Conservation (phyloP, 2,329 filamentous ascomycete genomes). For the Parafenestella ontariensis region DNA sequence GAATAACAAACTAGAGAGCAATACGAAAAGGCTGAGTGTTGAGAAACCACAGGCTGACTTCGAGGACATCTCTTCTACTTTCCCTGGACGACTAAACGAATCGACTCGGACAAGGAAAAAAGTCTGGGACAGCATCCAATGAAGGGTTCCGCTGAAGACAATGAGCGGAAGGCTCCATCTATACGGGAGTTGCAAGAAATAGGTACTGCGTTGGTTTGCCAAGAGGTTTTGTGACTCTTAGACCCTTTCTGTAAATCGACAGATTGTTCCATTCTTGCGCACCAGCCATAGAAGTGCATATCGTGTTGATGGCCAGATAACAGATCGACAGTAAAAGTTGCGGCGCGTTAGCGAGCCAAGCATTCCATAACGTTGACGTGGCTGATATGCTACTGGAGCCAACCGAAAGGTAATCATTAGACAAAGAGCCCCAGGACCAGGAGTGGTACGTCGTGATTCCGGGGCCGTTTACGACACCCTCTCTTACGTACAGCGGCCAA, state of each 20-base stretch:
- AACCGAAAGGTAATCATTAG: conserved; percentile 9
- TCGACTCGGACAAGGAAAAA: conserved; percentile 49
- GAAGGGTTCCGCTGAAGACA: conserved; percentile 38
- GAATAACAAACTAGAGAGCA: not conserved
- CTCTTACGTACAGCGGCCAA: not conserved
- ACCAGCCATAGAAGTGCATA: conserved; percentile 57
- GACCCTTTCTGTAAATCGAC: conserved; percentile 34
- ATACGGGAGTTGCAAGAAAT: conserved; percentile 52
- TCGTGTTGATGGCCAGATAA: conserved; percentile 55
- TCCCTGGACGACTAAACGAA: conserved; percentile 3
- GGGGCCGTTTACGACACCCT: not conserved
- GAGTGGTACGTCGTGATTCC: no score
- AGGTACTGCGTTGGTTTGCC: conserved; percentile 48
- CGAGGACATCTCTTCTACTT: not conserved
- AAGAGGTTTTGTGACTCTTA: conserved; percentile 46
- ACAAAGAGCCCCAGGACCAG: conserved; percentile 14
- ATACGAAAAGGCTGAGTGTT: conserved; percentile 4
- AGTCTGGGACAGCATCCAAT: conserved; percentile 56
- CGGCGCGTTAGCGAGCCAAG: conserved; percentile 56
- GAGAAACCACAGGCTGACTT: conserved; percentile 16
- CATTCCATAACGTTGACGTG: conserved; percentile 5
- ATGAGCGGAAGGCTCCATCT: conserved; percentile 49
- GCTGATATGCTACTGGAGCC: not conserved
- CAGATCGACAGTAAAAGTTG: conserved; percentile 57
- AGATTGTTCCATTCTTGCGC: conserved; percentile 57